Evolutionary conservation across 2,329 filamentous ascomycete genomes (phyloP), one percentile per base, ranked within the genome.

Genomic region (Diaporthe ilicicola): DNA sequence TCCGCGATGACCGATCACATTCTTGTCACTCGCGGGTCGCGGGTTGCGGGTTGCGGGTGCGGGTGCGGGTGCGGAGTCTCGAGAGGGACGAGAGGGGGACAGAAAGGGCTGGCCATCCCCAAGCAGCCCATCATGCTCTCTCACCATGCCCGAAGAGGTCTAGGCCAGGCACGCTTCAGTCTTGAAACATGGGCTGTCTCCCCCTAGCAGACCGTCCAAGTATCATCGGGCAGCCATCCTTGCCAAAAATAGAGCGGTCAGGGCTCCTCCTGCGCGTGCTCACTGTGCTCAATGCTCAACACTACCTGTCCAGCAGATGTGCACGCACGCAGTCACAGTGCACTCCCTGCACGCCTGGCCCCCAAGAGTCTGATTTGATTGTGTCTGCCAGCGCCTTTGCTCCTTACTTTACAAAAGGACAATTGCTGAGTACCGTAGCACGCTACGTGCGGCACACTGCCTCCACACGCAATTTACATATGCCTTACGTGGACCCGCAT

Each of bases 91-190:
- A 64, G 59, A 27, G 59, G 59, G 42, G 42, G 7, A 4, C 9
- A 10, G 19, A 32, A 34, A 24, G 56, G 56, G 39, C 56, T 32
- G 24, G 56, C 32, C 32, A 34, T 17, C 27, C 29, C 13, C 15
- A 22, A 19, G 53, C 51, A 24, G 29, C 42, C 59, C 59, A 62
- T 42, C 59, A 64, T 48, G 29, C 37, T 42, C 44, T 17, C 39
- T 9, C 42, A 46, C 66, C 67, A 74, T 46, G 27, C 75, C 74
- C 48, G 61, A 76, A 76, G 37, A 54, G 74, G 75, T 62, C 69
- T 76, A 76, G 75, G 67, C 70, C 74, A 75, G 75, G 74, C 73
- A 75, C 74, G 50, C 54, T 29, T 53, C 50, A 56, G 24, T 62
- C 24, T 55, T 71, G 74, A 75, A 74, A 75, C 72, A 53, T 70